A percentile compares a stretch with the other conserved stretches of the same genome.
Evolutionary conservation across 2,329 filamentous ascomycete species (phyloP).

Genomic region (Thielaviopsis ethacetica): DNA sequence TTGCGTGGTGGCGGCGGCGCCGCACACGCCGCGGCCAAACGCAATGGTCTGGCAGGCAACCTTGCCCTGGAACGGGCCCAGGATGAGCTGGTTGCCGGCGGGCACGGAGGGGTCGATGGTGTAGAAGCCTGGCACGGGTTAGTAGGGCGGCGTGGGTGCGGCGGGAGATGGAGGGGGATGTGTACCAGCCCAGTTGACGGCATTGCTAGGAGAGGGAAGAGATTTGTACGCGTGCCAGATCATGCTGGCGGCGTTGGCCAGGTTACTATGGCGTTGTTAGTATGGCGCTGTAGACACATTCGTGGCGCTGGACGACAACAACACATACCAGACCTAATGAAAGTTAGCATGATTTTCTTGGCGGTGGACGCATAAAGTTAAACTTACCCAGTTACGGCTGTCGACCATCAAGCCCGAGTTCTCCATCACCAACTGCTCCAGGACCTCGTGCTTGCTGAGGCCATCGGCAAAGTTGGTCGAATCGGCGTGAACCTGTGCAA

Average conservation of each 20-base stretch:
- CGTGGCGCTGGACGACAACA: too few relatives aligned
- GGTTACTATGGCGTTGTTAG: slow-evolving; percentile 39
- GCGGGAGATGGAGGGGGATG: not conserved
- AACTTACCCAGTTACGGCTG: slow-evolving; percentile 62
- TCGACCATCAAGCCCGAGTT: slow-evolving; percentile 52
- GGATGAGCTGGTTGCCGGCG: slow-evolving; percentile 39
- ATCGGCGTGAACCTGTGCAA: slow-evolving; percentile 54
- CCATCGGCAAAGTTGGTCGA: slow-evolving; percentile 54
- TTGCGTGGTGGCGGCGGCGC: slow-evolving; percentile 43
- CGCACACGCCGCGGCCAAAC: slow-evolving; percentile 62
- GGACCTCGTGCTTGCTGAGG: slow-evolving; percentile 55
- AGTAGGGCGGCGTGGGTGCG: slow-evolving; percentile 2
- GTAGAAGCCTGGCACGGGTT: slow-evolving; percentile 48
- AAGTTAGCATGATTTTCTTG: not conserved
- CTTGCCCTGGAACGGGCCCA: slow-evolving; percentile 68
- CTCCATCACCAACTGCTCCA: slow-evolving; percentile 56
- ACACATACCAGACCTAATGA: slow-evolving; percentile 8
- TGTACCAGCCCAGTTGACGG: slow-evolving; percentile 62
- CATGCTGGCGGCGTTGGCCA: slow-evolving; percentile 58
- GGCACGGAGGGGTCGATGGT: slow-evolving; percentile 33
- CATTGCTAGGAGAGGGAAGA: slow-evolving; percentile 44
- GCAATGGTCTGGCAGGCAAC: slow-evolving; percentile 64
- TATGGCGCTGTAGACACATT: too few relatives aligned
- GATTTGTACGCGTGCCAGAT: slow-evolving; percentile 70
- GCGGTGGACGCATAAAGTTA: not conserved